phyloP scores from a whole-genome alignment of 768 basidiomycete genomes.

The Mycena vulgaris region DNA sequence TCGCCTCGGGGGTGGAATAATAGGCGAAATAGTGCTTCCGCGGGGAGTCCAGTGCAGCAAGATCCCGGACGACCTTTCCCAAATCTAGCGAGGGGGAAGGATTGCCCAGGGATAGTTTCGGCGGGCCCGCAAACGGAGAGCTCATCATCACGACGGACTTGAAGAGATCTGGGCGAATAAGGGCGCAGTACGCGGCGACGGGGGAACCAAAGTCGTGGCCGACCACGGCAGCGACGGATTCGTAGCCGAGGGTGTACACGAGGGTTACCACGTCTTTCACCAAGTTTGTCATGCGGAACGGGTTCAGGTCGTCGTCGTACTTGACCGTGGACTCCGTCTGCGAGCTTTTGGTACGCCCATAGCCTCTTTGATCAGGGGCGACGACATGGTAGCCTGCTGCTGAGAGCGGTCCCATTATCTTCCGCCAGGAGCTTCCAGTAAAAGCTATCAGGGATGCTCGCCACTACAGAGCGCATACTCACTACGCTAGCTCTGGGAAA shows the following conservation, averaged over 20 bases:
- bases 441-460: neutral
- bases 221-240: conserved; percentile 62
- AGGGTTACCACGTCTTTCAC: conserved; percentile 68
- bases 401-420: conserved; percentile 66
- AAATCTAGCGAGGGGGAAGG: conserved; percentile 33
- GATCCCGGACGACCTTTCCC: conserved; percentile 39
- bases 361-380: conserved; percentile 74
- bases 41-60: conserved; percentile 63
- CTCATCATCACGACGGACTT: conserved; percentile 72
- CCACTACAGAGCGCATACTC: neutral
- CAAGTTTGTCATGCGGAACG: conserved; percentile 67
- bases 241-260: conserved; percentile 66
- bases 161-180: conserved; percentile 71
- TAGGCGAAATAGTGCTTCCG: conserved; percentile 73
- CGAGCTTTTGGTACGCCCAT: conserved; percentile 57
- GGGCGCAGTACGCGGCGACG: conserved; percentile 68
- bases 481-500: conserved; percentile 75
- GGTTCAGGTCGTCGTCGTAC: conserved; percentile 66
- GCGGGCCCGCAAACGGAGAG: conserved; percentile 66
- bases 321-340: conserved; percentile 32
- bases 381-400: conserved; percentile 71
- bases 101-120: conserved; percentile 39
- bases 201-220: conserved; percentile 75
- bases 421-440: conserved; percentile 67
- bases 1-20: conserved; percentile 62